Base-by-base conservation (phyloP, 805 yeast genomes). In the Lipomyces mesembrius region DNA sequence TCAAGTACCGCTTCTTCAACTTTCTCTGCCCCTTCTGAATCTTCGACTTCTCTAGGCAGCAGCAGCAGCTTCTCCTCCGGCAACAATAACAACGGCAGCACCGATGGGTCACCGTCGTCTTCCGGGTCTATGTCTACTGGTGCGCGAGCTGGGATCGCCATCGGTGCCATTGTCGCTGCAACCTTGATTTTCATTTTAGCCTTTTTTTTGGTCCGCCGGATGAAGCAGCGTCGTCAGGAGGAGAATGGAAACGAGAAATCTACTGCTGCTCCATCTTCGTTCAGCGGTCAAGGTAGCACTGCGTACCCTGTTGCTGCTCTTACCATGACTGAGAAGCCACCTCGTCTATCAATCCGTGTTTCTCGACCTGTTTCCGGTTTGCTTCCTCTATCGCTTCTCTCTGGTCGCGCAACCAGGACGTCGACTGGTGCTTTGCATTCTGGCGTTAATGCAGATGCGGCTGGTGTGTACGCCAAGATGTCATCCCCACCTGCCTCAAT, bases 101-200 rank as follows among this genome's bases (percentile, higher is more conserved):
- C 34, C 27, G 56, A 52, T 29, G 6, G 3, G 64, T 25, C 98
- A 39, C 97, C 98, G 78, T 94, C 97, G 68, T 83, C 82, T 29
- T 56, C 63, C 4, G 57, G 62, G n/a, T 53, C 65, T n/a, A 60
- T 68, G 22, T 61, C 68, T 12, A 49, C 66, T 17, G 72, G 71
- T 27, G 68, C 66, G 14, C 68, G 68, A 17, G 71, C 70, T 8
- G 71, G 71, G 9, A 67, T 68, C 52, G 64, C 66, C 58, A 63
- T 68, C 35, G 71, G 70, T 20, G 70, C 60, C 59, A 54, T 68
- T 53, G 61, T 43, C 27, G 71, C 60, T 6, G 67, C 66, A 3
- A 57, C 57, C 32, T 35, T 68, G 27, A 43, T 67, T 34, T 53
- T 57, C 27, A 7, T 55, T 56, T 49, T 63, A 14, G 67, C 65